phyloP scores from a whole-genome alignment of 139 green algal genomes.

The Cymbomonas tetramitiformis region DNA sequence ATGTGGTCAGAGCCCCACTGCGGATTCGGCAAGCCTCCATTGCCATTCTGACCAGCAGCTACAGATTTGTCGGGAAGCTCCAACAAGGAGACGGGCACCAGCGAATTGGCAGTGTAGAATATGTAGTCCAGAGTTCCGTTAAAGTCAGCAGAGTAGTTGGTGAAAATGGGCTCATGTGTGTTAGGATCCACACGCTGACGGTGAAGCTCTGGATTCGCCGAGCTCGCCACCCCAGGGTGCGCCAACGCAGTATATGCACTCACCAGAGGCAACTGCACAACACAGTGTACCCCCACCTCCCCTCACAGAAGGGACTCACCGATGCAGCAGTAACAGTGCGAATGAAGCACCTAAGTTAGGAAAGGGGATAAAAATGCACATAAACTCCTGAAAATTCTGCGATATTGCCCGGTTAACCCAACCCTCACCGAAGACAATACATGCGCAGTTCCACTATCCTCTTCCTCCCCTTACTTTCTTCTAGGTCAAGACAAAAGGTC shows the following conservation, averaged over 20 bases:
- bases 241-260: slow-evolving; percentile 11
- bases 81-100: slow-evolving; percentile 59
- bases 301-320: too few relatives aligned
- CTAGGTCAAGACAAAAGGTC: too few relatives aligned
- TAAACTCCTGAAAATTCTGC: too few relatives aligned
- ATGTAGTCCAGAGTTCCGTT: slow-evolving; percentile 90
- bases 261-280: slow-evolving; percentile 33
- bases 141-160: slow-evolving; percentile 75
- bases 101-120: slow-evolving; percentile 60
- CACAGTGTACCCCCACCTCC: too few relatives aligned
- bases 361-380: too few relatives aligned
- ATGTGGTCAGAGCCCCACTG: slow-evolving; percentile 77
- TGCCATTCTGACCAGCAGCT: slow-evolving; percentile 35
- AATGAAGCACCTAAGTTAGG: too few relatives aligned
- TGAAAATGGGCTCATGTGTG: slow-evolving; percentile 50
- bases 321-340: too few relatives aligned
- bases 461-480: too few relatives aligned
- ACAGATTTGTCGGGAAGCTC: slow-evolving; percentile 71
- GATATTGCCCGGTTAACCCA: too few relatives aligned
- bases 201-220: slow-evolving; percentile 18
- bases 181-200: slow-evolving; percentile 21
- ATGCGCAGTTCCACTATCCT: too few relatives aligned
- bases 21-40: slow-evolving; percentile 65
- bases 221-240: slow-evolving; percentile 9
- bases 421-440: too few relatives aligned